Evolutionary conservation across 208 protist species (phyloP).

Genomic region (Wallacemonas rigidus): DNA sequence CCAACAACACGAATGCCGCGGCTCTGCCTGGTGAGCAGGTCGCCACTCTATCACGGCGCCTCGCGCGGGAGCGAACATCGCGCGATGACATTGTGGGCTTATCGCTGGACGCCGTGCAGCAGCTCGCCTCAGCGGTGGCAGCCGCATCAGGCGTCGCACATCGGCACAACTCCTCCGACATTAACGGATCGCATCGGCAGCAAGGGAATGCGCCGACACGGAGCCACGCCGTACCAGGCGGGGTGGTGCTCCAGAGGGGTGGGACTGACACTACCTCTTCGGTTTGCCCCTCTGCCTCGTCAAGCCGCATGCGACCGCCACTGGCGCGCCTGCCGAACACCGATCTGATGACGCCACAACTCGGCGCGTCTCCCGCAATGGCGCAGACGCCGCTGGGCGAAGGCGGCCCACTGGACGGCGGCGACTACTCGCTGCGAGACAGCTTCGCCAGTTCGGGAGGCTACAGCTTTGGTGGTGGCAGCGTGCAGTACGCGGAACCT

Average conservation of each 20-base stretch:
- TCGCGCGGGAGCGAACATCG: constrained; percentile 34
- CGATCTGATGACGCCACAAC: constrained; percentile 27
- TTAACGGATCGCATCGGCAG: no score
- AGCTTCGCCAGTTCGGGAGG: constrained; percentile 22
- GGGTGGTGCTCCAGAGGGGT: no score
- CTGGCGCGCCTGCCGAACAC: constrained; percentile 9
- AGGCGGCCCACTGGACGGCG: not conserved
- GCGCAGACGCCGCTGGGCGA: not conserved
- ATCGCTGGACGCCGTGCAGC: constrained; percentile 36
- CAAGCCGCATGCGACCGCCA: constrained; percentile 1
- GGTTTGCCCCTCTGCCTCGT: not conserved
- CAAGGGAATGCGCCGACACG: not conserved
- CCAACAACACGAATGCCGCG: constrained; percentile 34
- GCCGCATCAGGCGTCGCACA: constrained; percentile 12
- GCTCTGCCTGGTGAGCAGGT: constrained; percentile 35
- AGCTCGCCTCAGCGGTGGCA: constrained; percentile 3
- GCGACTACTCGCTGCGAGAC: not conserved
- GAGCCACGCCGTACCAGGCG: not conserved
- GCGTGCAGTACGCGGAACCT: constrained; percentile 40
- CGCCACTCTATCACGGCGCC: constrained; percentile 27
- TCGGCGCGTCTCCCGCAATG: constrained; percentile 20
- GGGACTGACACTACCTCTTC: no score
- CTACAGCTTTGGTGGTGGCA: constrained; percentile 1
- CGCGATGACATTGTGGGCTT: constrained; percentile 57
- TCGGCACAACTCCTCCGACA: not conserved